phyloP scores from a whole-genome alignment of 345 rosid genomes.

The Populus alba region DNA sequence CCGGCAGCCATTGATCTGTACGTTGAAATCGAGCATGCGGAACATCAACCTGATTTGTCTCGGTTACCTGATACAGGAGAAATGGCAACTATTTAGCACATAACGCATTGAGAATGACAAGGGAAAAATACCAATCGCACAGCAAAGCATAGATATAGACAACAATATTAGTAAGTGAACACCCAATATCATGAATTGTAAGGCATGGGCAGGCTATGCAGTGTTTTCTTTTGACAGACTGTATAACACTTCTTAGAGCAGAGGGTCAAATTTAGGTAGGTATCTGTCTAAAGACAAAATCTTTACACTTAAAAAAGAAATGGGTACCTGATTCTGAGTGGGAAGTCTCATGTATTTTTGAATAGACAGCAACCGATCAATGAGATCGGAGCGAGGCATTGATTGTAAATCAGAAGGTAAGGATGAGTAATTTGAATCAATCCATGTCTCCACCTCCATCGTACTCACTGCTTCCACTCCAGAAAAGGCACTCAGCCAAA shows the following conservation, averaged over 20 bases:
- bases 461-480: slow-evolving; percentile 70
- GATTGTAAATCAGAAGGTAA: slow-evolving; percentile 72
- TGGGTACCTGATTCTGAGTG: slow-evolving; percentile 28
- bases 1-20: slow-evolving; percentile 85
- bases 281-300: too few species aligned
- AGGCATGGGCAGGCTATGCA: too few species aligned
- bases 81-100: background rate
- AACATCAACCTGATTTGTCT: slow-evolving; percentile 38
- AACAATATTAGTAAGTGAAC: background rate
- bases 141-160: background rate
- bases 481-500: slow-evolving; percentile 82
- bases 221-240: too few species aligned
- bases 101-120: background rate
- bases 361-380: slow-evolving; percentile 75
- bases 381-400: slow-evolving; percentile 75
- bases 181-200: too few species aligned
- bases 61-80: slow-evolving; percentile 19
- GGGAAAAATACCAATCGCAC: background rate
- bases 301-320: background rate
- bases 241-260: background rate
- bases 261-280: background rate
- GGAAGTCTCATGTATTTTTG: slow-evolving; percentile 70
- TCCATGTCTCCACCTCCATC: slow-evolving; percentile 79
- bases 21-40: slow-evolving; percentile 84
- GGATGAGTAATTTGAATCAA: slow-evolving; percentile 60